Evolutionary conservation across 805 yeast genomes (phyloP).

Genomic region (Priceomyces fermenticarens): DNA sequence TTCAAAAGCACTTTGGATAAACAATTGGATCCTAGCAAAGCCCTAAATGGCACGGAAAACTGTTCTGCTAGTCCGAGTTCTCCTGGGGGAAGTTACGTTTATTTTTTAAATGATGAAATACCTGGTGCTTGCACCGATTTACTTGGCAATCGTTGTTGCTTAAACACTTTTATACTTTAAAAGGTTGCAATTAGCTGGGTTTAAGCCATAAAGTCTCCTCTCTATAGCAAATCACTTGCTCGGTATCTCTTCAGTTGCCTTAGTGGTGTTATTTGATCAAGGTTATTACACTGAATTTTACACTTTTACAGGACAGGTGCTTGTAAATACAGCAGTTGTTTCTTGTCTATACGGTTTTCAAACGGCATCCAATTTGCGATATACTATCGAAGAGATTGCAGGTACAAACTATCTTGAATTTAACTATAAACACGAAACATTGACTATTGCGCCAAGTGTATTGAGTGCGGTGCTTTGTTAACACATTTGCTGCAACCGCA

Average conservation of each 20-base stretch:
- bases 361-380: slow-evolving; percentile 58
- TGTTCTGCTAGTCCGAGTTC: too few relatives aligned
- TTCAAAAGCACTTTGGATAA: too few relatives aligned
- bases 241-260: neutral
- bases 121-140: too few relatives aligned
- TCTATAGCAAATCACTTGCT: neutral
- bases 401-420: neutral
- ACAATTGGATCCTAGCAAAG: too few relatives aligned
- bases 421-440: neutral
- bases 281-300: slow-evolving; percentile 3
- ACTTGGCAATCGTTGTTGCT: too few relatives aligned
- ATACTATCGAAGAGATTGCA: slow-evolving; percentile 27
- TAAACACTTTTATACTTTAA: too few relatives aligned
- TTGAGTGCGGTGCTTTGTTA: neutral
- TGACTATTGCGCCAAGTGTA: neutral
- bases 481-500: neutral
- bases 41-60: too few relatives aligned
- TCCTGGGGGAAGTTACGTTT: too few relatives aligned
- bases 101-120: too few relatives aligned
- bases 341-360: slow-evolving; percentile 28
- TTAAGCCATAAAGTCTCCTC: too few relatives aligned
- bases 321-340: neutral
- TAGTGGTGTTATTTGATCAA: slow-evolving; percentile 1
- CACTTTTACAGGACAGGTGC: neutral
- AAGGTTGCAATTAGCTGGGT: too few relatives aligned